Evolutionary conservation across 441 rosid species (phyloP).

Genomic region (Mallotus repandus): DNA sequence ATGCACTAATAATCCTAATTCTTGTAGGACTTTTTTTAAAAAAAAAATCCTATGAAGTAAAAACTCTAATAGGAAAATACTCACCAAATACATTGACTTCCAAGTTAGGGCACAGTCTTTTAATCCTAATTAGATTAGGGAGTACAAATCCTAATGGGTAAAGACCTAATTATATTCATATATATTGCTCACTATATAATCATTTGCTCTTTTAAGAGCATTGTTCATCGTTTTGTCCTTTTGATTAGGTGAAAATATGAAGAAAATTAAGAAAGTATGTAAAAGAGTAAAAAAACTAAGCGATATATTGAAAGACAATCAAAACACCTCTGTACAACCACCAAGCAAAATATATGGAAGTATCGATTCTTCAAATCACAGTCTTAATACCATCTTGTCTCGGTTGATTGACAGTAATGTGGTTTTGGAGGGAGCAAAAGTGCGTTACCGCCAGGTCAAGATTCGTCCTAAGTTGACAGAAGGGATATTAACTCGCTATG

Average conservation of each 20-base stretch:
- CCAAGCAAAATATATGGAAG: not conserved
- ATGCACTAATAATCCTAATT: too few relatives aligned
- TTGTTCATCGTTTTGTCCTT: too few relatives aligned
- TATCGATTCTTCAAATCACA: not conserved
- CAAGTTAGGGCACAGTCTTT: too few relatives aligned
- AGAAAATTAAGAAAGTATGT: not conserved
- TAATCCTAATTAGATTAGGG: not conserved
- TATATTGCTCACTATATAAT: too few relatives aligned
- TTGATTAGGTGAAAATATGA: not conserved
- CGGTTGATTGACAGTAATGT: conserved; percentile 41
- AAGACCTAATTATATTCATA: not conserved
- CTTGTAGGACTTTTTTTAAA: too few relatives aligned
- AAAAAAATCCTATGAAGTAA: too few relatives aligned
- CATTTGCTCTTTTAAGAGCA: too few relatives aligned
- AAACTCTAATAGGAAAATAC: too few relatives aligned
- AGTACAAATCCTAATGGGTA: not conserved
- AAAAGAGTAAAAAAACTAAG: not conserved
- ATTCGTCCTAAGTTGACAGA: conserved; percentile 29
- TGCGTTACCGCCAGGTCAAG: conserved; percentile 36
- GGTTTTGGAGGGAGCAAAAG: conserved; percentile 44
- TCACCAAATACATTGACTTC: too few relatives aligned
- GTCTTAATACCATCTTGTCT: conserved; percentile 30
- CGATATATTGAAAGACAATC: not conserved
- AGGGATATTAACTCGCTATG: conserved; percentile 56
- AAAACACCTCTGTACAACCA: not conserved